phyloP scores from a whole-genome alignment of 164 flowering plant species.

The Akebia trifoliata region DNA sequence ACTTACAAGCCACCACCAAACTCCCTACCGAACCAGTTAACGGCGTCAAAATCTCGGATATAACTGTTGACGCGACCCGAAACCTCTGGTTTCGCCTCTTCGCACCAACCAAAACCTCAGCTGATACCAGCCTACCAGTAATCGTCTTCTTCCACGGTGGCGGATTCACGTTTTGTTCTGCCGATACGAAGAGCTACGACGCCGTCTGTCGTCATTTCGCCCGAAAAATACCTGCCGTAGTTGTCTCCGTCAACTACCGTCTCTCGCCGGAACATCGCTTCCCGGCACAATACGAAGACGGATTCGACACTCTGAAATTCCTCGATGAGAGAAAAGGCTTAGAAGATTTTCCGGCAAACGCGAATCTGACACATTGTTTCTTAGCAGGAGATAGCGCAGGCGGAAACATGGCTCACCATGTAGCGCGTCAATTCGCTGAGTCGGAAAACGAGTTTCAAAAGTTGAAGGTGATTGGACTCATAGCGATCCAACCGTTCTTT shows the following conservation, averaged over 20 bases:
- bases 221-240: constrained; percentile 17
- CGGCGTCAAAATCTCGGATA: constrained; percentile 17
- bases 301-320: constrained; percentile 20
- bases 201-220: constrained; percentile 19
- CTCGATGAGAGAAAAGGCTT: neutral
- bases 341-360: constrained; percentile 12
- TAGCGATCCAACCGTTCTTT: constrained; percentile 25
- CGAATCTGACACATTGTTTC: constrained; percentile 27
- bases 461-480: constrained; percentile 19
- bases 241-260: constrained; percentile 40
- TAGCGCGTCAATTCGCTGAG: constrained; percentile 22
- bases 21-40: constrained; percentile 6
- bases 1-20: constrained; percentile 10
- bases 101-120: constrained; percentile 9
- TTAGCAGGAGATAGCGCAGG: constrained; percentile 66
- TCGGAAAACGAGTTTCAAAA: neutral
- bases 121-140: constrained; percentile 18
- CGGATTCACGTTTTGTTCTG: constrained; percentile 14
- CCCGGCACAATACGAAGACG: constrained; percentile 34
- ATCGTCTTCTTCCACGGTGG: constrained; percentile 32
- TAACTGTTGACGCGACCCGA: constrained; percentile 21
- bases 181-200: constrained; percentile 17
- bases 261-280: constrained; percentile 31
- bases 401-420: constrained; percentile 57
- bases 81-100: constrained; percentile 35